A percentile compares a stretch with the other conserved stretches of the same genome.
Conservation (phyloP, 352 stramenopile species). For the Pseudoperonospora humuli region DNA sequence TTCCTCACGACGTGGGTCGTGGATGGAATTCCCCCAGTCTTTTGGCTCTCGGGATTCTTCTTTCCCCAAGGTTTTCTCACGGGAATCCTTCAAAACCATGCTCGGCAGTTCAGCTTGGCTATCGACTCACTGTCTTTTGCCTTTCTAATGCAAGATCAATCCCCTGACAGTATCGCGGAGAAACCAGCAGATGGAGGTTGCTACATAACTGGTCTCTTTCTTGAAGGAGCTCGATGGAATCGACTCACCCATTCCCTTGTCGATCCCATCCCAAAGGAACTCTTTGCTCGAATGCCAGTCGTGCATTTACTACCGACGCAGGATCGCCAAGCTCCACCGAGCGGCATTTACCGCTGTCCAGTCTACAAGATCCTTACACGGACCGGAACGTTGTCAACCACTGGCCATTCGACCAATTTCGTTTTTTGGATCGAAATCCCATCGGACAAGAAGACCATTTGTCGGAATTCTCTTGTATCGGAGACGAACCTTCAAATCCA, state of each 20-base stretch:
- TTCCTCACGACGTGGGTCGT: slow-evolving; percentile 74
- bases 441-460: slow-evolving; percentile 66
- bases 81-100: slow-evolving; percentile 89
- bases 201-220: slow-evolving; percentile 32
- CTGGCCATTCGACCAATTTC: slow-evolving; percentile 78
- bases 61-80: slow-evolving; percentile 91
- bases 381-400: slow-evolving; percentile 40
- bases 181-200: slow-evolving; percentile 34
- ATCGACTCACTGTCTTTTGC: slow-evolving; percentile 85
- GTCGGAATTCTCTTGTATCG: slow-evolving; percentile 85
- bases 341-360: slow-evolving; percentile 89
- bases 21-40: slow-evolving; percentile 69
- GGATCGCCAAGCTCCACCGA: slow-evolving; percentile 60
- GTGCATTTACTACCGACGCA: slow-evolving; percentile 80
- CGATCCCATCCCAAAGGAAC: slow-evolving; percentile 86
- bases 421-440: slow-evolving; percentile 96
- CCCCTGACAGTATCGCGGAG: slow-evolving; percentile 64
- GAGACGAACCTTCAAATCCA: slow-evolving; percentile 89
- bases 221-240: slow-evolving; percentile 33
- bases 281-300: slow-evolving; percentile 90
- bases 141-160: no score
- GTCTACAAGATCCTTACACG: slow-evolving; percentile 94
- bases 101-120: slow-evolving; percentile 68
- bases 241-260: slow-evolving; percentile 58
- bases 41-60: slow-evolving; percentile 91